Percentiles rank a stretch among this genome's conserved stretches.
Conservation (phyloP, 202 grass and related monocot genomes). For the Dendrocalamus latiflorus region DNA sequence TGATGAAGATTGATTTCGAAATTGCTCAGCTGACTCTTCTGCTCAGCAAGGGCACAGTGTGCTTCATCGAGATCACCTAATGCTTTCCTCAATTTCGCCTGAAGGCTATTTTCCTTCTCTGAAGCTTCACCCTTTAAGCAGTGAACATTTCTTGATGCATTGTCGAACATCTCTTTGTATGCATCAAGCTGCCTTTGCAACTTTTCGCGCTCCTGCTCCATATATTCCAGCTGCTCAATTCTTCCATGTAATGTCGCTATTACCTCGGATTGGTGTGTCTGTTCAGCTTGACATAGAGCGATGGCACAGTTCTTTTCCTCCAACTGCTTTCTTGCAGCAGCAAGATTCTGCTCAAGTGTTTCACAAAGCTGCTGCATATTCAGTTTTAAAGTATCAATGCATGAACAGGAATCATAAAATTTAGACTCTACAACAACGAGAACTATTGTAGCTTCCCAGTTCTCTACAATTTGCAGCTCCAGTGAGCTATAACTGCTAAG, state of each 20-base stretch:
- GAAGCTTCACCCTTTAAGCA: conserved; percentile 44
- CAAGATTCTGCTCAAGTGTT: conserved; percentile 30
- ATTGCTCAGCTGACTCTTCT: conserved; percentile 35
- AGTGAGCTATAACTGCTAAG: conserved; percentile 29
- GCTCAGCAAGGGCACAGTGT: conserved; percentile 39
- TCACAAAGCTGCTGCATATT: conserved; percentile 37
- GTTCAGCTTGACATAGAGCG: conserved; percentile 38
- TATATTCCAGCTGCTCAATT: conserved; percentile 38
- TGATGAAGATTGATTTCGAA: conserved; percentile 38
- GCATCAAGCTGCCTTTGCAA: conserved; percentile 41
- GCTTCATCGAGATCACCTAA: conserved; percentile 46
- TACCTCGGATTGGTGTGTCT: conserved; percentile 15
- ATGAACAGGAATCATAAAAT: conserved; percentile 41
- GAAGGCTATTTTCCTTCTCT: conserved; percentile 42
- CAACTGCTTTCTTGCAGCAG: conserved; percentile 32
- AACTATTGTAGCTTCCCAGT: conserved; percentile 30
- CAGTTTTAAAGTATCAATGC: conserved; percentile 24
- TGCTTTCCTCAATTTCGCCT: conserved; percentile 36
- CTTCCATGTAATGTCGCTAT: conserved; percentile 30
- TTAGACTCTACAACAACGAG: conserved; percentile 34
- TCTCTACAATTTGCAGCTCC: conserved; percentile 48
- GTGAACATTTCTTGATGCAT: conserved; percentile 37
- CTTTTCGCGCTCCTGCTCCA: conserved; percentile 36
- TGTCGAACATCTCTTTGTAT: conserved; percentile 54
- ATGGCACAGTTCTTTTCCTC: conserved; percentile 36